Evolutionary conservation across 495 filamentous ascomycete genomes (phyloP).

Genomic region (Cercophora sp.): DNA sequence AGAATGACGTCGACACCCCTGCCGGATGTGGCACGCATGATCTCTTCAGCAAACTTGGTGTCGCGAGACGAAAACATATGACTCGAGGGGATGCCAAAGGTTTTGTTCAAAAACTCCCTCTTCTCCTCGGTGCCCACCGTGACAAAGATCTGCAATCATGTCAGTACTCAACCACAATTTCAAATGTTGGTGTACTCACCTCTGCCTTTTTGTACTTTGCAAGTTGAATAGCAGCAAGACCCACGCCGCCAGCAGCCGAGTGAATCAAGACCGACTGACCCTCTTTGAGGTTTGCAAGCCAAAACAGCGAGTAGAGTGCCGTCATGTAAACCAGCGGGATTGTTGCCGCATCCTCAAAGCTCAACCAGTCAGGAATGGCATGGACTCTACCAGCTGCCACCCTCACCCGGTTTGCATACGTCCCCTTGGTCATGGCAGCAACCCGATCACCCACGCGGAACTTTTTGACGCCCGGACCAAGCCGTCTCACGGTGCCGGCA

Average conservation of each 20-base stretch:
- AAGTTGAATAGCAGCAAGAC: slow-evolving; percentile 49
- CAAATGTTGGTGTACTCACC: too few relatives aligned
- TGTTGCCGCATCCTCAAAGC: slow-evolving; percentile 19
- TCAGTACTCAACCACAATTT: too few relatives aligned
- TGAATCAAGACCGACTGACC: slow-evolving; percentile 56
- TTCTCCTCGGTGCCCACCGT: slow-evolving; percentile 46
- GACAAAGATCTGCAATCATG: slow-evolving; percentile 48
- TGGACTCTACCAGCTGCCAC: too few relatives aligned
- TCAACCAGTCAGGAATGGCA: neutral
- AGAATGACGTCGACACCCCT: slow-evolving; percentile 51
- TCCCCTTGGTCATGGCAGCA: slow-evolving; percentile 19
- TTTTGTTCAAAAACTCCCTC: slow-evolving; percentile 31
- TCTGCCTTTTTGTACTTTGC: slow-evolving; percentile 38
- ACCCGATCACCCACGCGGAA: slow-evolving; percentile 37
- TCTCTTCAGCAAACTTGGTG: slow-evolving; percentile 32
- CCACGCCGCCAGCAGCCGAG: slow-evolving; percentile 48
- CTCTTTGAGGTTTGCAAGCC: slow-evolving; percentile 31
- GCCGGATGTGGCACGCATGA: slow-evolving; percentile 39
- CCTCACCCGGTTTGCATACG: too few relatives aligned
- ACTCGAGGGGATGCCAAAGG: slow-evolving; percentile 40
- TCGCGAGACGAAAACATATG: slow-evolving; percentile 46
- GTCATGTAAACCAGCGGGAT: slow-evolving; percentile 41
- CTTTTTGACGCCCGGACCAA: slow-evolving; percentile 34
- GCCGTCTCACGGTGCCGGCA: slow-evolving; percentile 41
- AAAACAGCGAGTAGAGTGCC: slow-evolving; percentile 45